Percentiles rank a stretch among this genome's conserved stretches.
These are phyloP conservation scores for Digitaria exilis DNA, from an alignment of 202 grass and related monocot species.

Conservation along the genomic window DNA sequence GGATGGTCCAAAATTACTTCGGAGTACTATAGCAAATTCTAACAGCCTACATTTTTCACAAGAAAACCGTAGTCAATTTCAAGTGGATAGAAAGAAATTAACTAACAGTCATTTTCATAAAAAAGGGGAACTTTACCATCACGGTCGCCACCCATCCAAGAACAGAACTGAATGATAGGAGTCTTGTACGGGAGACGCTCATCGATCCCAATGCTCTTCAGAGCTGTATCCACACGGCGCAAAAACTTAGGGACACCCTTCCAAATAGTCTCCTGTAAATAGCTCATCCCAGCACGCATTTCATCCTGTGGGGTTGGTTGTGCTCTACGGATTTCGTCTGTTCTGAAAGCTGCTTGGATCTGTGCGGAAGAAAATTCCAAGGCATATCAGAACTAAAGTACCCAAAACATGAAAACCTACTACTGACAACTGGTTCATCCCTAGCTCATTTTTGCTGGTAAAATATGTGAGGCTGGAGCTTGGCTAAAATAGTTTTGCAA, in stretches of 20 bases:
- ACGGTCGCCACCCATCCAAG: conserved; percentile 96
- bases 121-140: conserved; percentile 55
- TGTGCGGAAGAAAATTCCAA: conserved; percentile 25
- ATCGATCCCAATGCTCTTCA: conserved; percentile 82
- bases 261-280: conserved; percentile 95
- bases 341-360: conserved; percentile 94
- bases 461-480: no score
- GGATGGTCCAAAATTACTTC: no score
- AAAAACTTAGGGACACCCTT: conserved; percentile 92
- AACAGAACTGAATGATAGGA: conserved; percentile 82
- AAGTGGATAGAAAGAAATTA: no score
- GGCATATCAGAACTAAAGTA: conserved; percentile 5
- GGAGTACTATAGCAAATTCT: no score
- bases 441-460: no score
- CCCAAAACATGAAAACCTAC: not conserved
- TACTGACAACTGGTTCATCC: no score
- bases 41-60: no score
- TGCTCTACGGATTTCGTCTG: conserved; percentile 78
- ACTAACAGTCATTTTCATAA: no score
- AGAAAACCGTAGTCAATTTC: no score
- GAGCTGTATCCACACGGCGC: conserved; percentile 78
- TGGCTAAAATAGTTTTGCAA: no score
- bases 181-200: conserved; percentile 77
- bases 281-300: conserved; percentile 94
- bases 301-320: conserved; percentile 89